Conservation (phyloP, 2,329 filamentous ascomycete species). For the Aquanectria penicillioides region DNA sequence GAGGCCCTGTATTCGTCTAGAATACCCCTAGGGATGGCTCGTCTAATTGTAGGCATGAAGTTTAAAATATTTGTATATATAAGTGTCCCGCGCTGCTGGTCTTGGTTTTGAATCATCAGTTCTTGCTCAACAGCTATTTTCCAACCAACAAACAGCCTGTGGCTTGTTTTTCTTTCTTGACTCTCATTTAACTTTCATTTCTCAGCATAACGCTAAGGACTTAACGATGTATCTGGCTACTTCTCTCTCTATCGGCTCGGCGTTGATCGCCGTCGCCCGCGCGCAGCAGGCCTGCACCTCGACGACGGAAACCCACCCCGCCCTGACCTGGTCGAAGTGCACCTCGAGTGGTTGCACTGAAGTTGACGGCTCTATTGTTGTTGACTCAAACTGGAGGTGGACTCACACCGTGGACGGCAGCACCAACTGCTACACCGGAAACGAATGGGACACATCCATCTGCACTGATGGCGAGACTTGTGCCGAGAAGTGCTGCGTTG, state of each 20-base stretch:
- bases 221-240: slow-evolving; percentile 39
- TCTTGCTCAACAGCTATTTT: slow-evolving; percentile 15
- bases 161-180: slow-evolving; percentile 23
- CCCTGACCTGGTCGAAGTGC: slow-evolving; percentile 63
- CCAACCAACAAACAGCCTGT: slow-evolving; percentile 28
- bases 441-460: slow-evolving; percentile 54
- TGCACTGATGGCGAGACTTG: slow-evolving; percentile 54
- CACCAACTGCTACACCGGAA: slow-evolving; percentile 67
- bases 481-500: slow-evolving; percentile 60
- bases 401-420: slow-evolving; percentile 57
- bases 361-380: slow-evolving; percentile 59
- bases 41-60: too few species aligned
- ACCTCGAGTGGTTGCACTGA: slow-evolving; percentile 59
- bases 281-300: slow-evolving; percentile 62
- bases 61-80: not conserved
- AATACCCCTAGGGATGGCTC: not conserved
- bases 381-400: slow-evolving; percentile 72
- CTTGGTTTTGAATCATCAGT: not conserved
- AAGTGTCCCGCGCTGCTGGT: too few species aligned
- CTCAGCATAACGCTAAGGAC: not conserved
- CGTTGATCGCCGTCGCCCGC: slow-evolving; percentile 37
- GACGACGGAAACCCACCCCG: slow-evolving; percentile 60
- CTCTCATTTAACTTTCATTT: slow-evolving; percentile 12
- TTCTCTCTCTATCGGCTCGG: slow-evolving; percentile 34
- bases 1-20: not conserved